Base-by-base conservation (phyloP, 768 basidiomycete species). In the Amanita rimosa region DNA sequence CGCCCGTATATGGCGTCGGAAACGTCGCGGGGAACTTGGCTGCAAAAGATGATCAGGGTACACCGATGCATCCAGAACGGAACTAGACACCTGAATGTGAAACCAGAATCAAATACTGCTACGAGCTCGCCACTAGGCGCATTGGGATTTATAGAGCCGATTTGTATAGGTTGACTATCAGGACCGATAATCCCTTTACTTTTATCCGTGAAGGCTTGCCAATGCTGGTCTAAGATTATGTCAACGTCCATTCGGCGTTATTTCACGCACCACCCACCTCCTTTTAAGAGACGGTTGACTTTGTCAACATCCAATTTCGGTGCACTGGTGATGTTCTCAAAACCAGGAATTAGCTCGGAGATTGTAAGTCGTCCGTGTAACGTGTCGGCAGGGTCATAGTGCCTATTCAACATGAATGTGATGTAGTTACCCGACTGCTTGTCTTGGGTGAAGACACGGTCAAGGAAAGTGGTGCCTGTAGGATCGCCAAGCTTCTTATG, bases 1-100 rank as follows among this genome's bases (percentile, higher is more conserved):
- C 83, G 76, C 9, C 86, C 83, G 56, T 90, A 90, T 53, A 90
- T 87, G 16, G 82, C 82, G 54, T 90, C 84, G 4, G 85, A 76
- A 52, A 88, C 71, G n/a, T 71, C 67, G 26, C 84, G 79, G 7
- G 83, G 82, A 31, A 86, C 82, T 64, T 87, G 84, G 36, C 82
- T 78, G 33, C 63, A 60, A 4, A 45, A 63, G 62, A 6, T 62
- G 59, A 45, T 31, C 49, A 48, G 37, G 27, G 35, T n/a, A 14
- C 33, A 24, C 37, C n/a, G 24, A n/a, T 8, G 35, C 11, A 47
- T 26, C 22, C 45, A 34, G 3, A 47, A 10, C 6, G 29, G 48
- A 31, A 13, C 11, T 44, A 19, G 21, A 11, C 14, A 48, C 59
- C 56, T 66, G 52, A 77, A 67, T 0, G 81, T 78, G 60, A 72